Percentiles rank a stretch among this genome's conserved stretches.
Evolutionary conservation across 1,139 yeast species (phyloP).

Genomic region (Yamadazyma triangularis): DNA sequence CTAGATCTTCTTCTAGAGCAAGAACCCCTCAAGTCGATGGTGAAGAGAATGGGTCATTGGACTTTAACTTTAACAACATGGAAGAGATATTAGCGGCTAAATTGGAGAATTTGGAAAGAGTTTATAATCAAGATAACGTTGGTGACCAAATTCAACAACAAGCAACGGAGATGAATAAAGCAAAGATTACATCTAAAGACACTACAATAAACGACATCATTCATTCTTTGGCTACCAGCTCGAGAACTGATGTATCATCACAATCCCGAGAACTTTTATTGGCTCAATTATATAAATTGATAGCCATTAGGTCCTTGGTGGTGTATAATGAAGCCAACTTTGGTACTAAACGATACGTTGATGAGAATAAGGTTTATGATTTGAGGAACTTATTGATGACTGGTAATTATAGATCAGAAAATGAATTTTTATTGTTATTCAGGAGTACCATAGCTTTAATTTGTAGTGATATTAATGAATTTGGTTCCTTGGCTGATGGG

Average conservation of each 20-base stretch:
- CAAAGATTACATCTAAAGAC: constrained; percentile 32
- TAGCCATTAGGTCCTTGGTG: constrained; percentile 39
- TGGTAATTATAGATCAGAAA: constrained; percentile 35
- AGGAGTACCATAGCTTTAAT: constrained; percentile 42
- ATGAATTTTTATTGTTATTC: constrained; percentile 40
- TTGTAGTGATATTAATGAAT: constrained; percentile 49
- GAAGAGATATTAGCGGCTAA: constrained; percentile 39
- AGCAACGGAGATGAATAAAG: constrained; percentile 27
- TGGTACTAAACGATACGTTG: constrained; percentile 29
- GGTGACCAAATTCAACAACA: constrained; percentile 25
- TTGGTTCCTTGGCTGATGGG: constrained; percentile 40
- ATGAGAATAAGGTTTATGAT: constrained; percentile 32
- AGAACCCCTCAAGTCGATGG: constrained; percentile 43
- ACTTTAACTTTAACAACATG: constrained; percentile 34
- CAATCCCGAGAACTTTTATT: constrained; percentile 47
- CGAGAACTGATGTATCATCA: constrained; percentile 42
- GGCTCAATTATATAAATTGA: constrained; percentile 47
- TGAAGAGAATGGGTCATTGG: constrained; percentile 40
- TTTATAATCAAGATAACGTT: constrained; percentile 12
- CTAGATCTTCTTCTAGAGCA: constrained; percentile 36
- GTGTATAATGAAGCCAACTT: constrained; percentile 34
- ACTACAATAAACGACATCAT: constrained; percentile 41
- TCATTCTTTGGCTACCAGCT: constrained; percentile 30
- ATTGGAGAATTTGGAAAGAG: constrained; percentile 29
- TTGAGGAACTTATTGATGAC: constrained; percentile 28